Evolutionary conservation across 495 filamentous ascomycete species (phyloP).

Genomic region (Bombardia bombarda): DNA sequence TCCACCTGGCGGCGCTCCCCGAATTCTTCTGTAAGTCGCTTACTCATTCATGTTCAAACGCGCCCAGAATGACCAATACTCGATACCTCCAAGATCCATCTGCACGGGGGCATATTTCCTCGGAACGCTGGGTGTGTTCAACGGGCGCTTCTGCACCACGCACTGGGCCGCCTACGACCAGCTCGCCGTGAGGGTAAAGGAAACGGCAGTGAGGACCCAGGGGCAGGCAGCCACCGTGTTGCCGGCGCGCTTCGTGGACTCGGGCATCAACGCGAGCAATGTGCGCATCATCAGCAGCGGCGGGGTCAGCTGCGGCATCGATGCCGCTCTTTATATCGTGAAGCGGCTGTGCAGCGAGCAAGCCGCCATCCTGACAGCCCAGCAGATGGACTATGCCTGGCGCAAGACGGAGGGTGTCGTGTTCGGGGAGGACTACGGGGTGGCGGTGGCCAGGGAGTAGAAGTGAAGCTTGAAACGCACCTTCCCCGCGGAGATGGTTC

Average conservation of each 20-base stretch:
- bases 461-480: too few species aligned
- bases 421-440: not conserved
- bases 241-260: conserved; percentile 7
- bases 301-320: conserved; percentile 7
- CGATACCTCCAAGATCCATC: conserved; percentile 1
- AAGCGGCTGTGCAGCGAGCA: conserved; percentile 1
- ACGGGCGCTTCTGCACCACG: conserved; percentile 6
- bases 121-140: conserved; percentile 7
- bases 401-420: conserved; percentile 8
- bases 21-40: conserved; percentile 2
- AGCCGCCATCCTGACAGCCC: not conserved
- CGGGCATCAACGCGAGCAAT: conserved; percentile 1
- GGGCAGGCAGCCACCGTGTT: conserved; percentile 1
- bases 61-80: too few species aligned
- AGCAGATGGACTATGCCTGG: conserved; percentile 10
- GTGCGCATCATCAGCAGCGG: conserved; percentile 11
- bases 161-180: conserved; percentile 3
- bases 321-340: conserved; percentile 6
- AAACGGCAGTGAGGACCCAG: not conserved
- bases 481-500: too few species aligned
- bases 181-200: not conserved
- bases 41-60: too few species aligned
- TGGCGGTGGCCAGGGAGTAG: too few species aligned
- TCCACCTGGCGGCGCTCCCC: not conserved
- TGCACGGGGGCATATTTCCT: conserved; percentile 10